Evolutionary conservation across 2,329 filamentous ascomycete species (phyloP), one percentile per base, ranked within the genome.

Genomic region (Ceratocystis smalleyi): DNA sequence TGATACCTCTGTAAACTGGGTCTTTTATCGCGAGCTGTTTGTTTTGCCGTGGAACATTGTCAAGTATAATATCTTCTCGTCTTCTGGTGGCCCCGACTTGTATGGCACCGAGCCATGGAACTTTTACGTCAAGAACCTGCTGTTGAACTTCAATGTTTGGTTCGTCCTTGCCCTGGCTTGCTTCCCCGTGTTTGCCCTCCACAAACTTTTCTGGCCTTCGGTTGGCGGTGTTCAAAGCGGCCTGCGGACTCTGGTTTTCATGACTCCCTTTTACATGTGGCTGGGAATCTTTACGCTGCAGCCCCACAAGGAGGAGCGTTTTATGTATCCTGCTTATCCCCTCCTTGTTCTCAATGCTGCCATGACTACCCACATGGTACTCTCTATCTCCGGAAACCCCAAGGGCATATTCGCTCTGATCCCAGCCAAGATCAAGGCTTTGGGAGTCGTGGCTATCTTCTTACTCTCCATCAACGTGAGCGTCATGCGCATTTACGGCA

Each of bases 321-420:
- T 99, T 77, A 97, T 99, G 91, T 99, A 96, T 71, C 94, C 94
- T 0, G 88, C 84, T 1, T 99, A 99, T 71, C 94, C 94, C 0
- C 90, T 92, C 68, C 79, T 99, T 45, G 87, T 88, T 0, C 79
- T 99, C 43, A 96, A 96, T 70, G 91, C 91, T 2, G 88, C 92
- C 7, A 81, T 96, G 63, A 83, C 89, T 3, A 77, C 95, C 43
- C 91, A 97, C 73, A 87, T 95, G 65, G 71, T 95, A 1, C 79
- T 97, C 17, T 79, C 84, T 12, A 85, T 86, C 45, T 75, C 96
- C 59, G 90, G 91, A 19, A 81, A 89, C 66, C 83, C 86, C 0
- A 83, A 81, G 69, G 82, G 82, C 0, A 70, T 92, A 3, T 73
- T 86, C 32, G 86, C 86, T 67, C 87, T 83, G 70, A 84, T 96